These are phyloP conservation scores for Trichoderma afroharzianum DNA, from an alignment of 2,329 filamentous ascomycete species.

Conservation along the genomic window DNA sequence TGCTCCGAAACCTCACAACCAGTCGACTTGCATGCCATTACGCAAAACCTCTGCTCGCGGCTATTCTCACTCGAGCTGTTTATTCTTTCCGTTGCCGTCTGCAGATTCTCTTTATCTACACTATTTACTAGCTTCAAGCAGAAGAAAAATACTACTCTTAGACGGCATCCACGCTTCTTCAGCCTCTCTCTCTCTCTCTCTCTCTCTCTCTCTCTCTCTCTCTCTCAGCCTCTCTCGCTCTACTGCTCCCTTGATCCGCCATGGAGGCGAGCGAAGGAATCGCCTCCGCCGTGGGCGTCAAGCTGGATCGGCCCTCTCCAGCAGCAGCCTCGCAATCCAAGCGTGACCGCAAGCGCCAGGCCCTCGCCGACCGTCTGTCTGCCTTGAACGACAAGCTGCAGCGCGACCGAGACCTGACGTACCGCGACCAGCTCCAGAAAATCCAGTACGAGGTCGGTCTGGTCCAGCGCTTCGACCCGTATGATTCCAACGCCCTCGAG, in stretches of 20 bases:
- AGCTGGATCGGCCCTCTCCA: constrained; percentile 36
- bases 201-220: neutral
- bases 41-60: neutral
- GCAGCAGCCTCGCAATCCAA: constrained; percentile 60
- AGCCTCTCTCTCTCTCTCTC: neutral
- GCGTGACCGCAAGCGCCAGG: constrained; percentile 83
- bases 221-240: neutral
- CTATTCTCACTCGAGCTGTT: neutral
- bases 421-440: constrained; percentile 83
- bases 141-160: neutral
- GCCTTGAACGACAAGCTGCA: constrained; percentile 74
- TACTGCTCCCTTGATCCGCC: constrained; percentile 11
- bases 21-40: neutral
- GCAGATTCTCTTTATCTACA: neutral
- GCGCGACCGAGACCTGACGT: constrained; percentile 76
- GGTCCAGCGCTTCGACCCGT: constrained; percentile 81
- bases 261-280: constrained; percentile 41
- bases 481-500: constrained; percentile 68
- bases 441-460: constrained; percentile 89
- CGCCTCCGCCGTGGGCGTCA: constrained; percentile 31
- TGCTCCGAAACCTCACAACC: constrained; percentile 6
- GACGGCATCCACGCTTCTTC: neutral
- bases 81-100: neutral
- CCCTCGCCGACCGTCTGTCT: constrained; percentile 73
- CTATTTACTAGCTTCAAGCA: neutral